Evolutionary conservation across 345 rosid species (phyloP), one percentile per base, ranked within the genome.

Genomic region (Populus davidiana): DNA sequence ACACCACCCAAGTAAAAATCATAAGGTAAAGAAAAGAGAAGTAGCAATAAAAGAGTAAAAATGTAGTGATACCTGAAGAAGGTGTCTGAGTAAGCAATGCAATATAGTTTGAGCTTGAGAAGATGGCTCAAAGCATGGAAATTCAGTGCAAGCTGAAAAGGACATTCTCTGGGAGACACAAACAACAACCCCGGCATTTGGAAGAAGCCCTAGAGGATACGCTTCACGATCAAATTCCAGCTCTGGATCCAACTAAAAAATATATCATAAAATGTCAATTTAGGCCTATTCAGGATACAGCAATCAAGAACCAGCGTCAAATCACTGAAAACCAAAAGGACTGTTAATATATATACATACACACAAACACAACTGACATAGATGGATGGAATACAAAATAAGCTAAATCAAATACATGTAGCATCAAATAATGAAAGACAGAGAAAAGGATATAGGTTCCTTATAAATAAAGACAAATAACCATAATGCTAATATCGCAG

Each of bases 71-170:
- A 92, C 99, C 98, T 96, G 99, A 85, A 96, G 96, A 81, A 96
- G 97, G 83, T 96, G 99, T n/a, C 97, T 85, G 38, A 96, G 95
- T 21, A 96, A 86, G 85, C 99, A 96, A 86, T 96, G 99, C 81
- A 96, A 78, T 87, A 96, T 91, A 70, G 98, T 93, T 86, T 96
- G 99, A 59, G 97, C 96, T 84, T 96, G 99, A 76, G 99, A 98
- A 86, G 97, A 87, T 70, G 98, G 98, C 84, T 96, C 97, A 85
- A 96, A 96, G 86, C 98, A 92, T 1, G 99, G 97, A 81, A 96
- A 96, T 82, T 96, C 99, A 36, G 99, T 91, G 82, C 95, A 88
- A 66, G 98, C 96, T n/a, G 97, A 89, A 90, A 93, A 93, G 39
- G 97, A 96, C 94, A 96, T 79, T 84, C 98, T 90, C 81, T 96